Evolutionary conservation across 208 protist species (phyloP).

Genomic region (Leishmania tropica): DNA sequence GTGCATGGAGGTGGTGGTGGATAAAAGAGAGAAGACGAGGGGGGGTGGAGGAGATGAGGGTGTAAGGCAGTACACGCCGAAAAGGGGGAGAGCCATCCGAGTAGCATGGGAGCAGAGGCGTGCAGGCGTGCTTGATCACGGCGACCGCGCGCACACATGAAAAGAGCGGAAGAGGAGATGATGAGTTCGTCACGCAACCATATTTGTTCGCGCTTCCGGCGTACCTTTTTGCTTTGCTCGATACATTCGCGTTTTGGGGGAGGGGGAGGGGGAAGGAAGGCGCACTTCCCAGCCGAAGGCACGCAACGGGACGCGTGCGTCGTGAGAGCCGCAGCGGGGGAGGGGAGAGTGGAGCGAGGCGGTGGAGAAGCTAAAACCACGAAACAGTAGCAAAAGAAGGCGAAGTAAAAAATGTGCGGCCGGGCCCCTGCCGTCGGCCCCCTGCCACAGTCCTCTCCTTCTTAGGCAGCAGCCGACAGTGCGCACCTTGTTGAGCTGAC

Average conservation of each 20-base stretch:
- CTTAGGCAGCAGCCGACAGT: background rate
- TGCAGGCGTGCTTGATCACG: background rate
- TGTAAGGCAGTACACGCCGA: background rate
- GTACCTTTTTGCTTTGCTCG: background rate
- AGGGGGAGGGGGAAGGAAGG: too few species aligned
- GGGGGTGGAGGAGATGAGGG: background rate
- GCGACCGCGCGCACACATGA: background rate
- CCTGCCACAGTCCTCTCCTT: background rate
- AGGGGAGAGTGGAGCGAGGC: background rate
- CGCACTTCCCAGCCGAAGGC: too few species aligned
- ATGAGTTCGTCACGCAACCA: background rate
- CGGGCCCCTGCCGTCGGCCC: background rate
- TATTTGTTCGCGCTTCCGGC: too few species aligned
- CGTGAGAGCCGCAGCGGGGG: background rate
- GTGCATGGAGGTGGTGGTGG: background rate
- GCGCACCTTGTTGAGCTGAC: conserved; percentile 31
- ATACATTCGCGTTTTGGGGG: background rate
- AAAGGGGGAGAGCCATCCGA: conserved; percentile 1
- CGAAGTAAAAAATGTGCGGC: background rate
- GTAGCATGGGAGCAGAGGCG: background rate
- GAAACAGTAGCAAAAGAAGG: background rate
- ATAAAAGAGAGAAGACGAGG: too few species aligned
- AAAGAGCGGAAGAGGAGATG: background rate
- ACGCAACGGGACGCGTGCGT: background rate
- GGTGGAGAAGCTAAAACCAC: background rate